phyloP scores from a whole-genome alignment of 202 grass and related monocot genomes.

The Sporobolus alterniflorus region DNA sequence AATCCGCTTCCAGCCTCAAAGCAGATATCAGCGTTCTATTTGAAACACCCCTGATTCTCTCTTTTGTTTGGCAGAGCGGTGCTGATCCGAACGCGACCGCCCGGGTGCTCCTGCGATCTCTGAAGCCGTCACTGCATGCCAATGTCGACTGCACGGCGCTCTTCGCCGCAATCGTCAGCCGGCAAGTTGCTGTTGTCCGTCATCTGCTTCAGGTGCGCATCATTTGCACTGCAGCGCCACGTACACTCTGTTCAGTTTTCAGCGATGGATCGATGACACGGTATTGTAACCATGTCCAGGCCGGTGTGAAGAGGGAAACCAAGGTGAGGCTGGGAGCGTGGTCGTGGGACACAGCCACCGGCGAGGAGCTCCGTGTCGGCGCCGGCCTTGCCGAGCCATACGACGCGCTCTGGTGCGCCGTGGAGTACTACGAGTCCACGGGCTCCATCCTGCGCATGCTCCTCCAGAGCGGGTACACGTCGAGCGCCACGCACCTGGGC shows the following conservation, averaged over 20 bases:
- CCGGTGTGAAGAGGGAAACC: conserved; percentile 69
- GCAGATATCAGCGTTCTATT: no score
- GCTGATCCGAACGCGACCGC: conserved; percentile 74
- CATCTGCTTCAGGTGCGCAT: conserved; percentile 72
- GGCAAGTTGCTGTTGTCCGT: conserved; percentile 73
- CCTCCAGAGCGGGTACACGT: conserved; percentile 56
- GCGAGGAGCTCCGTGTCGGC: conserved; percentile 92
- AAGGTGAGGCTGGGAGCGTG: conserved; percentile 87
- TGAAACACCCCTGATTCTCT: not conserved
- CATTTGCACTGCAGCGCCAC: not conserved
- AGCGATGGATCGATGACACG: not conserved
- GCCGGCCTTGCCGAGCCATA: conserved; percentile 91
- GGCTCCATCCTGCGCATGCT: conserved; percentile 74
- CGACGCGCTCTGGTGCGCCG: conserved; percentile 82
- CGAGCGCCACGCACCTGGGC: conserved; percentile 50
- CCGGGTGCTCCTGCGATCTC: conserved; percentile 82
- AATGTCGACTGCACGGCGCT: conserved; percentile 90
- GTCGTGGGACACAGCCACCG: conserved; percentile 90
- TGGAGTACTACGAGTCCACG: conserved; percentile 89
- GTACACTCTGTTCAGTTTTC: not conserved
- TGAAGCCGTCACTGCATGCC: conserved; percentile 85
- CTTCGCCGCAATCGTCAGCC: conserved; percentile 83
- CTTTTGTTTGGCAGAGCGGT: conserved; percentile 54
- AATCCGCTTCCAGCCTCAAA: not conserved
- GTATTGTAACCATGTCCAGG: conserved; percentile 30